Evolutionary conservation across 2,329 filamentous ascomycete genomes (phyloP).

Genomic region (Xylariomycetidae sp.): DNA sequence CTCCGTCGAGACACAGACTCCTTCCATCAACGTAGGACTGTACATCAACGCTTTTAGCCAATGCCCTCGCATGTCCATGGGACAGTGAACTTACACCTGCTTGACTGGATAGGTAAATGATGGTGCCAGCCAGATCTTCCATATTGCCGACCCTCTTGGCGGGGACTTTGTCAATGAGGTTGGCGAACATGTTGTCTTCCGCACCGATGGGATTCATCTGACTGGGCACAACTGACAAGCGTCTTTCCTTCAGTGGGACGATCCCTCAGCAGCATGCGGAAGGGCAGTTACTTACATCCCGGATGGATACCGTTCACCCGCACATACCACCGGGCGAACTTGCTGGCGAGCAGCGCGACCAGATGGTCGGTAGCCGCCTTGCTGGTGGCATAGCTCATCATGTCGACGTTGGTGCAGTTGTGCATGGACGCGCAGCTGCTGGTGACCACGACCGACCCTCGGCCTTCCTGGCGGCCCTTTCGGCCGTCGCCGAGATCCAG

Average conservation of each 20-base stretch:
- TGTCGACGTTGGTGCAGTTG: slow-evolving; percentile 1
- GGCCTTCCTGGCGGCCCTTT: slow-evolving; percentile 31
- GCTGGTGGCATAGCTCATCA: slow-evolving; percentile 2
- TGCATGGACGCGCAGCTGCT: slow-evolving; percentile 28
- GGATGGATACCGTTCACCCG: slow-evolving; percentile 28
- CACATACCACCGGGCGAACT: slow-evolving; percentile 33
- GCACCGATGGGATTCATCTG: slow-evolving; percentile 29
- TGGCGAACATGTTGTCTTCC: slow-evolving; percentile 26
- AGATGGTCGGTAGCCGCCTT: slow-evolving; percentile 1
- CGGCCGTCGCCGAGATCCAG: slow-evolving; percentile 9
- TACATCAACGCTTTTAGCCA: not conserved
- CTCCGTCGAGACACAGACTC: slow-evolving; percentile 26
- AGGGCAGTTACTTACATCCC: slow-evolving; percentile 23
- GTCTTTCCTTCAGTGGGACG: too few species aligned
- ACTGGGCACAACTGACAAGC: slow-evolving; percentile 30
- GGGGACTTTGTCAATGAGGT: slow-evolving; percentile 27
- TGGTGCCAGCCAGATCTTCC: slow-evolving; percentile 24
- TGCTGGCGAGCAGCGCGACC: slow-evolving; percentile 35
- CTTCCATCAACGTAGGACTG: slow-evolving; percentile 27
- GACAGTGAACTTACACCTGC: slow-evolving; percentile 22
- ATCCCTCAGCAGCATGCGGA: not conserved
- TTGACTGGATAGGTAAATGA: slow-evolving; percentile 26
- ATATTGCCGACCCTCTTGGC: slow-evolving; percentile 25
- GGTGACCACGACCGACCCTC: slow-evolving; percentile 41
- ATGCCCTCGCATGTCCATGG: not conserved